Conservation (phyloP, 441 rosid species). For the Iberis amara region DNA sequence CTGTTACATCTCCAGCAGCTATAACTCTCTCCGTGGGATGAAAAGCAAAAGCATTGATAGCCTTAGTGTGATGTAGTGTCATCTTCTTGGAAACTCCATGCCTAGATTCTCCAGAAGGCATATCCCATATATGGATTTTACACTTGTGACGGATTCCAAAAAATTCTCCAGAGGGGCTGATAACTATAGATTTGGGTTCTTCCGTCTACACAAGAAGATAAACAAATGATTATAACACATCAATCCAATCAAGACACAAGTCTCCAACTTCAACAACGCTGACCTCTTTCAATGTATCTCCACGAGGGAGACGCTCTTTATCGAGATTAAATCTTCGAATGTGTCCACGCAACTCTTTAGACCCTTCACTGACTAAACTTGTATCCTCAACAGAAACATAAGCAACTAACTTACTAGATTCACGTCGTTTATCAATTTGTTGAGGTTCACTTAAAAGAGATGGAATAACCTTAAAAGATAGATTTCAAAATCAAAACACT, state of each 20-base stretch:
- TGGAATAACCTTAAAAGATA: conserved; percentile 68
- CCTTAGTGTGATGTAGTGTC: conserved; percentile 76
- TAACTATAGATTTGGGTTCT: conserved; percentile 53
- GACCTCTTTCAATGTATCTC: conserved; percentile 70
- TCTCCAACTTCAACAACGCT: not conserved
- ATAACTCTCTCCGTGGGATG: conserved; percentile 77
- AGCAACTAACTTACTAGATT: conserved; percentile 46
- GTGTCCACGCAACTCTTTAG: conserved; percentile 45
- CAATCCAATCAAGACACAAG: no score
- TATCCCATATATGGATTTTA: conserved; percentile 69
- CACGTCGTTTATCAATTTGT: conserved; percentile 32
- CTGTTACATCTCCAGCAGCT: conserved; percentile 89
- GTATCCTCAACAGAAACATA: conserved; percentile 57
- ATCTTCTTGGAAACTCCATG: conserved; percentile 43
- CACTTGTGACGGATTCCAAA: conserved; percentile 55
- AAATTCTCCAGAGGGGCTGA: conserved; percentile 58
- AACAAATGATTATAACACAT: no score
- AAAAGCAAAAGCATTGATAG: conserved; percentile 61
- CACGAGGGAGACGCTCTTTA: conserved; percentile 49
- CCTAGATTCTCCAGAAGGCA: conserved; percentile 48
- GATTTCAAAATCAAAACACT: not conserved
- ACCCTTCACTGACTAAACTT: conserved; percentile 29
- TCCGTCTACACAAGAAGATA: conserved; percentile 47
- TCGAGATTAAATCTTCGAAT: conserved; percentile 70
- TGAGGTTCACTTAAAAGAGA: conserved; percentile 41